Base-by-base conservation (phyloP, 2,329 filamentous ascomycete species). In the Albophoma yamanashiensis region DNA sequence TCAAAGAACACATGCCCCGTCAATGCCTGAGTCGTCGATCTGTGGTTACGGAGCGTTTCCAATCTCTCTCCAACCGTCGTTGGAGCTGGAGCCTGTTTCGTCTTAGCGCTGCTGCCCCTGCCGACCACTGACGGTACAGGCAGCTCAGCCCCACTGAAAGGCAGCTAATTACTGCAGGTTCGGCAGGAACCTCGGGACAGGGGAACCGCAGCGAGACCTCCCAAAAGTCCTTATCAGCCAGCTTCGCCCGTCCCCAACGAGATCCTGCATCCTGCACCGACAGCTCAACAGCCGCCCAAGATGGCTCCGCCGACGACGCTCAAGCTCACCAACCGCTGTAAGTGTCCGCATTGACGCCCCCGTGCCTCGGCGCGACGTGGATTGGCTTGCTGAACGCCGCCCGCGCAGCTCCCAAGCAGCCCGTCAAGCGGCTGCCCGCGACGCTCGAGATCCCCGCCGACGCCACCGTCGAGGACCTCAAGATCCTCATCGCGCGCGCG, bases 401-500 rank as follows among this genome's bases (percentile, higher is more conserved):
- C 17, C 38, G 58, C 62, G 45, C 60, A 77, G 78, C 76, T 62
- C 77, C 78, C 57, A 79, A 76, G 68, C 74, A 80, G 65, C 78
- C 78, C 62, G 74, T 85, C 70, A 81, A 78, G 73, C 77, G 77
- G 62, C 79, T 85, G n/a, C 82, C 82, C 20, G 62, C 73, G 22
- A 73, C 78, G 25, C 65, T 85, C 66, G 77, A 82, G 62, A 65
- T 85, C 25, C 69, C 78, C 34, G 63, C 70, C 62, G 74, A 78
- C 61, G 77, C 82, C 61, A 86, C 82, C 11, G 77, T 87, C 61
- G 83, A 87, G 67, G 80, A 84, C 69, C 77, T 83, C 64, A 87
- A 88, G 76, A 73, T 74, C 47, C 66, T 75, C 47, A 74, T 88
- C 59, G 83, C 85, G 42, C 77, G 78, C 64, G 71, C 76, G 63